Evolutionary conservation across 345 rosid genomes (phyloP).

Genomic region (Euphorbia tirucalli): DNA sequence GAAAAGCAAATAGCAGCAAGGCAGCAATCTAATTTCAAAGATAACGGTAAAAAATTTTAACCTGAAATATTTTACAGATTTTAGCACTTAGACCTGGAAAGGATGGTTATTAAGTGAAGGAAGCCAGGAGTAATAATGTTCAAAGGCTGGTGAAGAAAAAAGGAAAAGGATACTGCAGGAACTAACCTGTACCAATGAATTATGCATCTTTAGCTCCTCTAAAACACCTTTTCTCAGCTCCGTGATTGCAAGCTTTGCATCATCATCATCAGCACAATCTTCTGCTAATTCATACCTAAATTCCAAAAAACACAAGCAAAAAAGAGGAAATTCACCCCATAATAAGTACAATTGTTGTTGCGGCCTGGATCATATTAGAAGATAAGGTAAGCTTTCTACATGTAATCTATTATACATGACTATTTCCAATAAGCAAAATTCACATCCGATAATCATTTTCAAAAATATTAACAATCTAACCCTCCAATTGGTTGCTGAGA

Average conservation of each 20-base stretch:
- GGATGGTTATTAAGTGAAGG: not conserved
- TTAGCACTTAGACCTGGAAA: not conserved
- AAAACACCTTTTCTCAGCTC: slow-evolving; percentile 65
- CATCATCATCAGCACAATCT: slow-evolving; percentile 97
- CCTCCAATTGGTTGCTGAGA: slow-evolving; percentile 21
- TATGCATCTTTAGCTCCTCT: slow-evolving; percentile 75
- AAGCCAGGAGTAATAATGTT: not conserved
- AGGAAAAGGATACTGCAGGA: not conserved
- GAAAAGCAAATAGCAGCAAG: not conserved
- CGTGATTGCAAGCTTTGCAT: slow-evolving; percentile 66
- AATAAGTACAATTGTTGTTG: slow-evolving; percentile 8
- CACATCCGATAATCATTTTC: slow-evolving; percentile 13
- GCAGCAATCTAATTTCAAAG: not conserved
- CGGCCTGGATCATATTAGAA: slow-evolving; percentile 6
- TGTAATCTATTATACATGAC: not conserved
- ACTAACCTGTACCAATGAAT: slow-evolving; percentile 67
- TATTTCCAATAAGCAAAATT: slow-evolving; percentile 13
- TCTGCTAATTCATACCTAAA: slow-evolving; percentile 79
- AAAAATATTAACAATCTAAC: slow-evolving; percentile 22
- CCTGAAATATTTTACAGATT: not conserved
- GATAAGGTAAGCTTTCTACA: not conserved
- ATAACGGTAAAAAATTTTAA: not conserved
- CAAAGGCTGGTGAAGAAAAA: slow-evolving; percentile 5
- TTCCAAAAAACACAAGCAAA: slow-evolving; percentile 11
- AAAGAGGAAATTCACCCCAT: slow-evolving; percentile 2